Percentiles rank a stretch among this genome's conserved stretches.
phyloP scores from a whole-genome alignment of 176 grass and related monocot genomes.

The Aegilops speltoides region DNA sequence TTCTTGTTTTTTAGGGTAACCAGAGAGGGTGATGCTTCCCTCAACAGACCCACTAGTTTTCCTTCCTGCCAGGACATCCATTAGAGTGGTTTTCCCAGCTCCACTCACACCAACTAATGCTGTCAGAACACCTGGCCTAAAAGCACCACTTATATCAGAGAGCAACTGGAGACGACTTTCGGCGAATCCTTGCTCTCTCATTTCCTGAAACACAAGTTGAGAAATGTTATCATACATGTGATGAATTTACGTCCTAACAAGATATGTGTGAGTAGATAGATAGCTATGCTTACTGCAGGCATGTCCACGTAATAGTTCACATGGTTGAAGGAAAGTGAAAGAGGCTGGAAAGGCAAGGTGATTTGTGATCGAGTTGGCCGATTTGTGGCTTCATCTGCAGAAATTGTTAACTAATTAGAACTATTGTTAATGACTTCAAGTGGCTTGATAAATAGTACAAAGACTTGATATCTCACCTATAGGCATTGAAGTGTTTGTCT shows the following conservation, averaged over 20 bases:
- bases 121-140: conserved; percentile 78
- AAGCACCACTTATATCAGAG: conserved; percentile 81
- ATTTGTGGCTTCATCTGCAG: conserved; percentile 21
- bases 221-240: neutral
- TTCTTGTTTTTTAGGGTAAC: conserved; percentile 81
- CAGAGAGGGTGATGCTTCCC: conserved; percentile 72
- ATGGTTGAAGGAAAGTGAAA: conserved; percentile 82
- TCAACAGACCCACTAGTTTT: conserved; percentile 81
- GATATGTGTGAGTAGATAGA: neutral
- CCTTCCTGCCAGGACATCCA: conserved; percentile 94
- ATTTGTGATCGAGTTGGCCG: conserved; percentile 30
- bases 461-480: neutral
- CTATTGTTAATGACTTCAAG: neutral
- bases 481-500: conserved; percentile 18
- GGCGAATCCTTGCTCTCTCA: conserved; percentile 79
- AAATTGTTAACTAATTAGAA: neutral
- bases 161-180: conserved; percentile 68
- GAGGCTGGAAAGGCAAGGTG: conserved; percentile 78
- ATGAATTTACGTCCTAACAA: neutral
- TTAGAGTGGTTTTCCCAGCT: conserved; percentile 90
- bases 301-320: conserved; percentile 86
- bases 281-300: conserved; percentile 61
- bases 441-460: conserved; percentile 10
- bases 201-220: conserved; percentile 58
- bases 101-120: conserved; percentile 92